phyloP scores from a whole-genome alignment of 495 filamentous ascomycete genomes.

The Aspergillus bertholletiae region DNA sequence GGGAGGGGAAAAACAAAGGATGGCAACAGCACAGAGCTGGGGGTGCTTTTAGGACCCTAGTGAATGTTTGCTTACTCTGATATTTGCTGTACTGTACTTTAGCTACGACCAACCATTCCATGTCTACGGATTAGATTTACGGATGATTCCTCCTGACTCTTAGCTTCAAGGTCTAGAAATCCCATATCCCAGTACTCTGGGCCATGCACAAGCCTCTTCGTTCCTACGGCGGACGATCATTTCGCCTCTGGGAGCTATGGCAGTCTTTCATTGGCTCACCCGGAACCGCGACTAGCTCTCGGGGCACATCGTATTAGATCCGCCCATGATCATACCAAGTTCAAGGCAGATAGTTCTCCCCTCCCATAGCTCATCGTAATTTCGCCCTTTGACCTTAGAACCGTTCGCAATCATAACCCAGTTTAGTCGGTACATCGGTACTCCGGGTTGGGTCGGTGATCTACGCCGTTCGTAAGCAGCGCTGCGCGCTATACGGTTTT shows the following conservation, averaged over 20 bases:
- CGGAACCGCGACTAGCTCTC: slow-evolving; percentile 3
- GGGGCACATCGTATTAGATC: slow-evolving; percentile 15
- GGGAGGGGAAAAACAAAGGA: no score
- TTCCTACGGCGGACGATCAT: slow-evolving; percentile 10
- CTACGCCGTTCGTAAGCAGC: background rate
- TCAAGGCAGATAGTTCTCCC: background rate
- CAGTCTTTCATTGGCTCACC: slow-evolving; percentile 6
- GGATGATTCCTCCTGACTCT: background rate
- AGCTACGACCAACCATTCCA: background rate
- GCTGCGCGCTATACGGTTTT: background rate
- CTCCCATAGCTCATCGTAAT: slow-evolving; percentile 7
- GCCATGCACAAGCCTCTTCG: slow-evolving; percentile 12
- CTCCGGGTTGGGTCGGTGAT: background rate
- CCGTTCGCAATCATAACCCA: slow-evolving; percentile 1
- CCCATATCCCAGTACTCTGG: slow-evolving; percentile 8
- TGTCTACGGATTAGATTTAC: background rate
- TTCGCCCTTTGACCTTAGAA: slow-evolving; percentile 2
- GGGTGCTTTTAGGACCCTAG: no score
- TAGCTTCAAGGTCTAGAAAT: background rate
- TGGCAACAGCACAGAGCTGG: background rate
- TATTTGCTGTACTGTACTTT: background rate
- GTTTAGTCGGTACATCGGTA: background rate
- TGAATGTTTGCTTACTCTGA: background rate
- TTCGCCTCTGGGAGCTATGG: background rate
- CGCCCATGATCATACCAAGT: slow-evolving; percentile 5